Conservation (phyloP, 345 rosid species). For the Nasturtium officinale region DNA sequence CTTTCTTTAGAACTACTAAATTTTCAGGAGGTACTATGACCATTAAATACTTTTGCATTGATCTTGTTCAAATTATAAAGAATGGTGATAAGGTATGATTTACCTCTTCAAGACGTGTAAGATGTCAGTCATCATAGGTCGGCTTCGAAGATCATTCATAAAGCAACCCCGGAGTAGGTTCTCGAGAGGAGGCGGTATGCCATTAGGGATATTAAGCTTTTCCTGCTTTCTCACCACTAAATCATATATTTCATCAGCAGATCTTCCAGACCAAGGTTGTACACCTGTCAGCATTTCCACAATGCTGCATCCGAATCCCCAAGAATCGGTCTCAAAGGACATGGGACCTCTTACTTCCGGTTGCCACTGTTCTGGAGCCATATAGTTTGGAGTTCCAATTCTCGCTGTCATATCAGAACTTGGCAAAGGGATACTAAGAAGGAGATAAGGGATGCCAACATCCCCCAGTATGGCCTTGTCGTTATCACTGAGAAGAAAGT, state of each 20-base stretch:
- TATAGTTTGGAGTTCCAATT: conserved; percentile 91
- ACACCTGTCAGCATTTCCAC: conserved; percentile 90
- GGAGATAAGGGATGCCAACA: conserved; percentile 73
- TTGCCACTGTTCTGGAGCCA: conserved; percentile 99
- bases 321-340: conserved; percentile 85
- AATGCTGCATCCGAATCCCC: conserved; percentile 95
- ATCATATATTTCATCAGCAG: conserved; percentile 63
- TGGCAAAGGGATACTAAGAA: conserved; percentile 69
- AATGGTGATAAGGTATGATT: not conserved
- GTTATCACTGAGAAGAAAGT: conserved; percentile 69
- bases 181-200: conserved; percentile 73
- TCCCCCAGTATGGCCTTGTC: conserved; percentile 79
- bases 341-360: conserved; percentile 86
- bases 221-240: conserved; percentile 77
- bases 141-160: conserved; percentile 78
- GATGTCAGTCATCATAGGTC: conserved; percentile 88
- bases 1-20: not conserved
- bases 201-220: conserved; percentile 64
- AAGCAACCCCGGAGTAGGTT: conserved; percentile 85
- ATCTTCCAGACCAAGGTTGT: conserved; percentile 79
- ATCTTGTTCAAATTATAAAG: conserved; percentile 2
- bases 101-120: conserved; percentile 70
- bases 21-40: conserved; percentile 1
- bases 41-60: not conserved
- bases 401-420: conserved; percentile 63